Base-by-base conservation (phyloP, 306 rosid genomes). In the Lablab purpureus region DNA sequence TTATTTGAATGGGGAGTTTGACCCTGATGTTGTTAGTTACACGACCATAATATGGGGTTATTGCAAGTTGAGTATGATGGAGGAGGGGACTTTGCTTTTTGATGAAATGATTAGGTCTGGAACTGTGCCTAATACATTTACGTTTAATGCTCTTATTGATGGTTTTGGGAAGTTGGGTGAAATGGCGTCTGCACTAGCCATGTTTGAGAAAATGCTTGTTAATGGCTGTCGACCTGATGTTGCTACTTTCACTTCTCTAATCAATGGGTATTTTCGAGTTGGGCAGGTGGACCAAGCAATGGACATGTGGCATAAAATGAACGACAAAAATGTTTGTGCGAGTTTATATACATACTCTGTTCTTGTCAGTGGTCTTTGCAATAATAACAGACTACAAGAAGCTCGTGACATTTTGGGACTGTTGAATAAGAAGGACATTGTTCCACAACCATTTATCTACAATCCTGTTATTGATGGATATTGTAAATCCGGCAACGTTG, bases 401-500 rank as follows among this genome's bases (percentile, higher is more conserved):
- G 72, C 72, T 67, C 72, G 34, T 12, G 52, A 12, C 19, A 40
- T 67, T 40, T 67, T 67, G 52, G 43, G 34, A 67, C 32, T 67
- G 4, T 67, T 67, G 72, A 67, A 41, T 40, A 11, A 41, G 34
- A 67, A 51, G 6, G 34, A 21, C 72, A 21, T 67, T 67, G 72
- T 67, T 67, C 34, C 72, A 41, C 51, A 21, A 13, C 52, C 72
- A 21, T 67, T 67, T 67, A 3, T 67, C 19, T 67, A 67, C 41
- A 67, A 67, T 67, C 72, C 52, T 41, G 72, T 67, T 22, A 12
- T 67, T 67, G 72, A 67, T 41, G 72, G 72, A 12, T 67, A 67
- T 41, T 19, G 72, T 32, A 67, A 67, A 41, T 67, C 52, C 7
- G 72, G 72, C 52, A 41, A 67, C 11, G 52, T 67, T 40, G 72